phyloP scores from a whole-genome alignment of 129 eudicot species.

The Saposhnikovia divaricata region DNA sequence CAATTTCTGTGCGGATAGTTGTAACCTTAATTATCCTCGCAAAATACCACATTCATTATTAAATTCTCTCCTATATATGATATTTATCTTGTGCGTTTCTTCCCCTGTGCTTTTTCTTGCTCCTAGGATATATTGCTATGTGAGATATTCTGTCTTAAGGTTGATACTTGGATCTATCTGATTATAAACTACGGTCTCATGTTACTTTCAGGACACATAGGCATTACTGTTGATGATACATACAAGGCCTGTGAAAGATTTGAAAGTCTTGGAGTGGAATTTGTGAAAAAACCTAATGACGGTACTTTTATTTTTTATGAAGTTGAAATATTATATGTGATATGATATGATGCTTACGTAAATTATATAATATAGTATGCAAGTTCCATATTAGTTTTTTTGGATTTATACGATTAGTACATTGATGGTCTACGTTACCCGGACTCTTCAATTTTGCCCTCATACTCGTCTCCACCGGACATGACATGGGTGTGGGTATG shows the following conservation, averaged over 20 bases:
- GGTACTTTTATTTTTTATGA: constrained; percentile 37
- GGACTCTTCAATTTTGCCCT: too few relatives aligned
- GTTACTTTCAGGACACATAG: constrained; percentile 75
- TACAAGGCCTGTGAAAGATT: constrained; percentile 86
- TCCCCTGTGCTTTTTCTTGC: background rate
- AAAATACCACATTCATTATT: background rate
- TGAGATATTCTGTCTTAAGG: background rate
- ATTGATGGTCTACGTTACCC: too few relatives aligned
- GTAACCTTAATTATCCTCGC: background rate
- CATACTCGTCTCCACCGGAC: too few relatives aligned
- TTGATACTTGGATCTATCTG: background rate
- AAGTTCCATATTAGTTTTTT: background rate
- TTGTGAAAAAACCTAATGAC: constrained; percentile 90
- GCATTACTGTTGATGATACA: constrained; percentile 87
- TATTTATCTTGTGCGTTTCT: background rate
- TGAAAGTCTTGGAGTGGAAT: constrained; percentile 50
- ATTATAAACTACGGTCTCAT: constrained; percentile 8
- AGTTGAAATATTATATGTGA: background rate
- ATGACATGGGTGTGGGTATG: too few relatives aligned
- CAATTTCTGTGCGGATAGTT: background rate
- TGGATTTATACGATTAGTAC: background rate
- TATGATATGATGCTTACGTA: background rate
- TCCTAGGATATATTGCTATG: background rate
- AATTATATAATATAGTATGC: background rate
- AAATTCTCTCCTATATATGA: background rate